Conservation (phyloP, 108 stramenopile genomes). For the Cyclotella baltica region DNA sequence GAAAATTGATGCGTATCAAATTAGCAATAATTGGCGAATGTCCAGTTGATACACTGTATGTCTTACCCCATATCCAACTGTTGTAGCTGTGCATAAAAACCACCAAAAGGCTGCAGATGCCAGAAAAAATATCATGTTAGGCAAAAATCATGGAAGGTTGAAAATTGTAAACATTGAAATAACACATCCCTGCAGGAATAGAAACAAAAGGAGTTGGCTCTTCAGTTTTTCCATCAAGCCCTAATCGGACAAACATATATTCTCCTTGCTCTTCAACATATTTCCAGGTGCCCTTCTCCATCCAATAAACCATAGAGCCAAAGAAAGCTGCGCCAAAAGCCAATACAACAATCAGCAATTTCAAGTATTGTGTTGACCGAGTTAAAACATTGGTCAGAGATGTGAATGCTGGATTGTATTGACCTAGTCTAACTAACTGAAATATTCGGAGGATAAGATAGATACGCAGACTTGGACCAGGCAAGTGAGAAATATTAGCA, state of each 20-base stretch:
- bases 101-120: conserved; percentile 70
- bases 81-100: conserved; percentile 86
- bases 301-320: conserved; percentile 75
- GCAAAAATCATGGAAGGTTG: background rate
- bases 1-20: too few species aligned
- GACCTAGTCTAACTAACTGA: conserved; percentile 70
- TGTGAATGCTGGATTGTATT: conserved; percentile 67
- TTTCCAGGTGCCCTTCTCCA: conserved; percentile 77
- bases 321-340: conserved; percentile 72
- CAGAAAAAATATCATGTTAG: background rate
- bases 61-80: conserved; percentile 6
- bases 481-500: too few species aligned
- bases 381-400: conserved; percentile 60
- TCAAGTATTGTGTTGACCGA: conserved; percentile 47
- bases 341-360: conserved; percentile 57
- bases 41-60: too few species aligned
- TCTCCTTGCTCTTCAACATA: conserved; percentile 47
- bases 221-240: conserved; percentile 57
- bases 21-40: too few species aligned
- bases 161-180: background rate
- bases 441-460: conserved; percentile 70
- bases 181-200: conserved; percentile 45
- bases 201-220: conserved; percentile 69
- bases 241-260: conserved; percentile 59
- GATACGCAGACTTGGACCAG: too few species aligned